phyloP scores from a whole-genome alignment of 2,329 filamentous ascomycete genomes.

The Dothideomycetes sp. region DNA sequence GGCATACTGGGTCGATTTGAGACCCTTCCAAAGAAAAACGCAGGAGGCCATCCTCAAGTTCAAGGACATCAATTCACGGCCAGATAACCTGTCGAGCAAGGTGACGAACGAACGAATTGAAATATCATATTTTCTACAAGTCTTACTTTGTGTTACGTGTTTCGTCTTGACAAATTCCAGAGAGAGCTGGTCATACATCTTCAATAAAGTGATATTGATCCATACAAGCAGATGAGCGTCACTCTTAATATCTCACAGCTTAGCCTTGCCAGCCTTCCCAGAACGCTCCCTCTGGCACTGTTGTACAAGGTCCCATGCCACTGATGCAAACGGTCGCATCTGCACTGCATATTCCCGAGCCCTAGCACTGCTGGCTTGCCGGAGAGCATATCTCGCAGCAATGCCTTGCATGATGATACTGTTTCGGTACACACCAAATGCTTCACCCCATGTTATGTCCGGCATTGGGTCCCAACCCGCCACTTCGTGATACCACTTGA shows the following conservation, averaged over 20 bases:
- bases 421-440: conserved; percentile 52
- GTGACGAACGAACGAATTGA: no score
- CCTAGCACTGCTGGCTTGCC: conserved; percentile 78
- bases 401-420: conserved; percentile 76
- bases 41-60: no score
- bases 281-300: conserved; percentile 26
- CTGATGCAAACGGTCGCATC: conserved; percentile 63
- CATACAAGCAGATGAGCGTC: no score
- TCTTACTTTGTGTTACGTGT: no score
- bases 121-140: no score
- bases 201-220: no score
- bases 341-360: conserved; percentile 63
- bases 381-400: conserved; percentile 70
- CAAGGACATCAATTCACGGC: no score
- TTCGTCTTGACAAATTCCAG: no score
- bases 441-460: conserved; percentile 55
- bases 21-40: no score
- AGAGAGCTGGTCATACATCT: no score
- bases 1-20: no score
- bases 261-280: conserved; percentile 25
- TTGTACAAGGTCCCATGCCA: conserved; percentile 67
- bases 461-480: conserved; percentile 61
- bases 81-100: no score
- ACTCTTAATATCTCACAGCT: conserved; percentile 23
- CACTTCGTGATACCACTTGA: conserved; percentile 58